Percentiles rank a stretch among this genome's conserved stretches.
Conservation (phyloP, 202 grass and related monocot species). For the Brachypodium distachyon region DNA sequence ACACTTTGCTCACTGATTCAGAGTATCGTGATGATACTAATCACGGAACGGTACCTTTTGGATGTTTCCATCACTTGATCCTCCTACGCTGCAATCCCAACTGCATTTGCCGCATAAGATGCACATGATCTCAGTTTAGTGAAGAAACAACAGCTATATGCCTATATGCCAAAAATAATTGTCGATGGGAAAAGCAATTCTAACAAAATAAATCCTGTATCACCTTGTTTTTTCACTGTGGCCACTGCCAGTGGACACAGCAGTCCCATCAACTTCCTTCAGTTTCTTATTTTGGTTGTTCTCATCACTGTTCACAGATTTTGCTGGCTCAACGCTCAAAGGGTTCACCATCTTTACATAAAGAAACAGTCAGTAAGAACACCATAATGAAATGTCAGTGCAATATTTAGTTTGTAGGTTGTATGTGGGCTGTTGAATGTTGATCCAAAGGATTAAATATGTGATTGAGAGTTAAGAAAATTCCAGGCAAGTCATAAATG, state of each 20-base stretch:
- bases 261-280: constrained; percentile 45
- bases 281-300: constrained; percentile 35
- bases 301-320: constrained; percentile 44
- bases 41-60: constrained; percentile 25
- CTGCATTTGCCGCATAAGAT: constrained; percentile 23
- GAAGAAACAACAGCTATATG: not conserved
- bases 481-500: not conserved
- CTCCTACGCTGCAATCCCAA: constrained; percentile 56
- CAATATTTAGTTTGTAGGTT: too few species aligned
- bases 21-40: not conserved
- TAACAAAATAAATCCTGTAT: constrained; percentile 6
- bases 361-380: constrained; percentile 19
- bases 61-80: constrained; percentile 63
- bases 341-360: constrained; percentile 47
- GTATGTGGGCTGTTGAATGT: too few species aligned
- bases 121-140: not conserved
- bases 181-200: not conserved
- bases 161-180: not conserved
- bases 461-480: too few species aligned
- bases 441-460: too few species aligned
- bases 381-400: not conserved
- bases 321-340: constrained; percentile 48
- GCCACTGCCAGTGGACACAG: constrained; percentile 33
- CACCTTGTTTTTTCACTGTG: constrained; percentile 52
- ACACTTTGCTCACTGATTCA: not conserved